Base-by-base conservation (phyloP, 139 green algal species). In the Chlorella sp. region DNA sequence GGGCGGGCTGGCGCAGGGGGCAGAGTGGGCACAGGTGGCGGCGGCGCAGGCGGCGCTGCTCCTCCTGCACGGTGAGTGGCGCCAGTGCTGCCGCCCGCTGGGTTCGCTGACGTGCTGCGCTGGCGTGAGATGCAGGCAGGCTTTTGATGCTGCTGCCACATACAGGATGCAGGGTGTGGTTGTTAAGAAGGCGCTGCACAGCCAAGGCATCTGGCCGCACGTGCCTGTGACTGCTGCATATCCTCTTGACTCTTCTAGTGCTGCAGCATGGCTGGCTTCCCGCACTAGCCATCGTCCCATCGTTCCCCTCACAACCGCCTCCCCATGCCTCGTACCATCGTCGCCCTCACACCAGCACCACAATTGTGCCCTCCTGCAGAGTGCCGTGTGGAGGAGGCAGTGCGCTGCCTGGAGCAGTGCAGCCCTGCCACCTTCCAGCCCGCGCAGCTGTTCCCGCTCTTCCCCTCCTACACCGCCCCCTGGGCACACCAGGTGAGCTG, bases 1-100 rank as follows among this genome's bases (percentile, higher is more conserved):
- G 76, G 64, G 0, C 36, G 78, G 30, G 85, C 88, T 90, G 83
- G 79, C 2, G 76, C 87, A 36, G 89, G 84, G 42, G 2, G 86
- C 80, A 32, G 39, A 80, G 1, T 97, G 95, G 95, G 92, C 91
- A 0, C 86, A 94, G 73, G 86, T 83, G 19, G 94, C 93, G 0
- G 92, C 94, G 34, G 95, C 95, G 32, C 93, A 97, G 83, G 91
- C 94, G 19, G 95, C 93, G 26, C 93, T 97, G 88, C 90, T 96
- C 81, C 86, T 96, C 80, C 80, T 97, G 89, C 91, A 95, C 57
- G 93, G 90, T 91, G 57, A 14, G 83, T 28, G 9, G 34, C 22
- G 64, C 11, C 22, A 14, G 64, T 71, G 64, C 64, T 71, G 64
- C 64, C 21, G 21, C 64, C 64, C 64, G 24, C 64, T 71, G 64